phyloP scores from a whole-genome alignment of 2,329 filamentous ascomycete species.

The Neofusicoccum parvum region DNA sequence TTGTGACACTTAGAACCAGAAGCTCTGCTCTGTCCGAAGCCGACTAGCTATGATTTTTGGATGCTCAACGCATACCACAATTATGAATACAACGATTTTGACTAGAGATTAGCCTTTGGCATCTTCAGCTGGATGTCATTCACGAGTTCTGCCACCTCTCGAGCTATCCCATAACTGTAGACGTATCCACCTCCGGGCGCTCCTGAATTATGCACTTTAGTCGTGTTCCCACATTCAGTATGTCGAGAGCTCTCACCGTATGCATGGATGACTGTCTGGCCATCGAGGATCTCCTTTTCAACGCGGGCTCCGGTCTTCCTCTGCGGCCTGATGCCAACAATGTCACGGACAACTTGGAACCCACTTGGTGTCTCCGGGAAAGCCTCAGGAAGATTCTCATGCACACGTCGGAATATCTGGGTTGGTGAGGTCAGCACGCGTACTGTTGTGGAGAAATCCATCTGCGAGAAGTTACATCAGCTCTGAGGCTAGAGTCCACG shows the following conservation, averaged over 20 bases:
- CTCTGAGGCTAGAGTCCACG: conserved; percentile 18
- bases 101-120: not conserved
- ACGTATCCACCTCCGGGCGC: not conserved
- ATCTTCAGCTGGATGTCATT: not conserved
- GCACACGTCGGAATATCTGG: conserved; percentile 26
- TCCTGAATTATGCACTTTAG: not conserved
- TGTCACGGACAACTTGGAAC: conserved; percentile 29
- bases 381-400: conserved; percentile 25
- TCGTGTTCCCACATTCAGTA: not conserved
- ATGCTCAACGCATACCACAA: no score
- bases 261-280: conserved; percentile 34
- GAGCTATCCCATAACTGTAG: not conserved
- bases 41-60: no score
- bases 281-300: conserved; percentile 32
- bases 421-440: not conserved
- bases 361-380: conserved; percentile 24
- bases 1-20: no score
- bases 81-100: no score
- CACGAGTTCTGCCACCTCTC: not conserved
- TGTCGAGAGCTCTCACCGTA: conserved; percentile 25
- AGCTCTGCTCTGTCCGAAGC: no score
- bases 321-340: conserved; percentile 28
- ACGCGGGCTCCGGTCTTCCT: conserved; percentile 28
- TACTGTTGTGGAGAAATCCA: no score
- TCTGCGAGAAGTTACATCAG: not conserved